Evolutionary conservation across 257 asterid genomes (phyloP).

Genomic region (Nicotiana knightiana): DNA sequence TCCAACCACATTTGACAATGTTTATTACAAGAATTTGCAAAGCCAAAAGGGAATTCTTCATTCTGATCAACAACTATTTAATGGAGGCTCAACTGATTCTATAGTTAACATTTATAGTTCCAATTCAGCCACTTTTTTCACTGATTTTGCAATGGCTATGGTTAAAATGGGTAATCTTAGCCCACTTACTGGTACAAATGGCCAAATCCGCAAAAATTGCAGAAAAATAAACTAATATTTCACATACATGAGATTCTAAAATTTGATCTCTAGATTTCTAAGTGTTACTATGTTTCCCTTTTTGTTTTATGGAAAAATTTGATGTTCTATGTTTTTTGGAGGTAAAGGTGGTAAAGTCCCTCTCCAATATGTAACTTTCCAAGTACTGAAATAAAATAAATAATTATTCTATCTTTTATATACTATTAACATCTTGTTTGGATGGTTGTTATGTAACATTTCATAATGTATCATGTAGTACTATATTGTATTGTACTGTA

Average conservation of each 20-base stretch:
- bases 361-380: not conserved
- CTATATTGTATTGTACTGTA: no score
- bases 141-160: not conserved
- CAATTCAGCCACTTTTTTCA: not conserved
- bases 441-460: no score
- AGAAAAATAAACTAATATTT: not conserved
- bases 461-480: no score
- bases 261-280: not conserved
- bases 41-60: not conserved
- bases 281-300: not conserved
- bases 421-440: no score
- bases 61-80: not conserved
- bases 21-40: not conserved
- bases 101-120: not conserved
- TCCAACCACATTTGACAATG: not conserved
- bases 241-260: not conserved
- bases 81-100: not conserved
- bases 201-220: not conserved
- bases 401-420: not conserved
- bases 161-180: slow-evolving; percentile 10
- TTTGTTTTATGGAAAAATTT: not conserved
- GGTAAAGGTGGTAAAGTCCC: slow-evolving; percentile 1
- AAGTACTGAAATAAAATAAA: not conserved
- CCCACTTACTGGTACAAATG: not conserved
- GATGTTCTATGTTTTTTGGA: not conserved